These are phyloP conservation scores for Rhizophagus clarus DNA, from an alignment of 192 early-diverging fungal species.

Conservation along the genomic window DNA sequence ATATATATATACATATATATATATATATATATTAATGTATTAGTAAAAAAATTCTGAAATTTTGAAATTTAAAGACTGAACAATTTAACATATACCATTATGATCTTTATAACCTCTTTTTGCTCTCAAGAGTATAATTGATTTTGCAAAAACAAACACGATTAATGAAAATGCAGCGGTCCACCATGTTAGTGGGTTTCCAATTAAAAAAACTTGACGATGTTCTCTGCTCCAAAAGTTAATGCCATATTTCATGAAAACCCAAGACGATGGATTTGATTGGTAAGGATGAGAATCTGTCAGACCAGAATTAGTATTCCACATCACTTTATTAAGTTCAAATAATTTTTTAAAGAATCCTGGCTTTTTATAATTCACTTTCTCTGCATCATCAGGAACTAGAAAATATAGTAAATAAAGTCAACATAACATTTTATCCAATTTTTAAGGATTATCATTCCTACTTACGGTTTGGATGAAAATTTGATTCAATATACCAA, in stretches of 20 bases:
- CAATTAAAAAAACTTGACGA: constrained; percentile 86
- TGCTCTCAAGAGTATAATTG: constrained; percentile 55
- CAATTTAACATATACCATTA: constrained; percentile 24
- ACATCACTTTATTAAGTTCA: constrained; percentile 90
- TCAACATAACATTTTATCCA: not conserved
- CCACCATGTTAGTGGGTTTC: constrained; percentile 90
- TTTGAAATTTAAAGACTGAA: not conserved
- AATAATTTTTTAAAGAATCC: constrained; percentile 85
- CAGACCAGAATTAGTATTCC: constrained; percentile 82
- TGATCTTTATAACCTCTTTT: constrained; percentile 55
- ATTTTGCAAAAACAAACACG: constrained; percentile 60
- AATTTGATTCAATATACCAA: constrained; percentile 80
- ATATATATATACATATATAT: too few species aligned
- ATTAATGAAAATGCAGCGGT: constrained; percentile 60
- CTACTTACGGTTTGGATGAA: constrained; percentile 46
- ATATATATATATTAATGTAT: too few species aligned
- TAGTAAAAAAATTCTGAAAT: not conserved
- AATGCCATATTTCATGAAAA: constrained; percentile 82
- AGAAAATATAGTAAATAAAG: constrained; percentile 17
- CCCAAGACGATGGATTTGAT: constrained; percentile 87
- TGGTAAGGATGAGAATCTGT: constrained; percentile 93
- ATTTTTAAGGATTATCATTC: not conserved
- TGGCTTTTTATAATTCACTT: constrained; percentile 63
- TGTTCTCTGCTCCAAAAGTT: constrained; percentile 77
- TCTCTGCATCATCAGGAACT: constrained; percentile 60